Evolutionary conservation across 306 rosid genomes (phyloP), one percentile per base, ranked within the genome.

Genomic region (Lagenaria siceraria): DNA sequence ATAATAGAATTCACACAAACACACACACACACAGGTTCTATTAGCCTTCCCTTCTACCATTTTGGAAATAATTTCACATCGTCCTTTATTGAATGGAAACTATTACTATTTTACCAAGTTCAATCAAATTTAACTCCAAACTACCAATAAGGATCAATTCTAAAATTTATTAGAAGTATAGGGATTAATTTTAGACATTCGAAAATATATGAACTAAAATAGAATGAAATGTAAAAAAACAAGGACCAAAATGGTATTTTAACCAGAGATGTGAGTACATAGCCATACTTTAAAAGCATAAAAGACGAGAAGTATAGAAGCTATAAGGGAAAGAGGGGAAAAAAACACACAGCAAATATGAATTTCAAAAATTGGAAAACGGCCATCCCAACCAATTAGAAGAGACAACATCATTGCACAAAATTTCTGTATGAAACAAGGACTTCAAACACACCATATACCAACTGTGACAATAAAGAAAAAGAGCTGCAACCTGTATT

Each of bases 401-500:
- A 12, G 18, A 14, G 11, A 49, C 38, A 29, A 17, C 38, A 71
- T 48, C 76, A 27, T 48, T 46, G 38, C 31, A 71, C 8, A 72
- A 25, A 15, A 48, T 4, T 25, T 25, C n/a, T 72, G 60, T 4
- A 27, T 8, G 59, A 24, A 71, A 48, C 27, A 49, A 72, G 76
- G 59, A 48, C 76, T 49, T 72, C 8, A 48, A 70, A 27, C 58
- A 72, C 42, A 49, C 40, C 43, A 72, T 48, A 46, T 46, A 22
- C 6, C 42, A 48, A 46, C 25, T 8, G 24, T 48, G 4, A 72
- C 76, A 17, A 49, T 27, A 27, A 72, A 49, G 42, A 72, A 72
- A 27, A 72, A 72, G 36, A 48, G 60, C 25, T 53, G 73, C 31
- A 80, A 95, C 97, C 97, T 95, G 83, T 82, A 85, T 66, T 90